Base-by-base conservation (phyloP, 2,329 filamentous ascomycete species). In the Penicillium polonicum region DNA sequence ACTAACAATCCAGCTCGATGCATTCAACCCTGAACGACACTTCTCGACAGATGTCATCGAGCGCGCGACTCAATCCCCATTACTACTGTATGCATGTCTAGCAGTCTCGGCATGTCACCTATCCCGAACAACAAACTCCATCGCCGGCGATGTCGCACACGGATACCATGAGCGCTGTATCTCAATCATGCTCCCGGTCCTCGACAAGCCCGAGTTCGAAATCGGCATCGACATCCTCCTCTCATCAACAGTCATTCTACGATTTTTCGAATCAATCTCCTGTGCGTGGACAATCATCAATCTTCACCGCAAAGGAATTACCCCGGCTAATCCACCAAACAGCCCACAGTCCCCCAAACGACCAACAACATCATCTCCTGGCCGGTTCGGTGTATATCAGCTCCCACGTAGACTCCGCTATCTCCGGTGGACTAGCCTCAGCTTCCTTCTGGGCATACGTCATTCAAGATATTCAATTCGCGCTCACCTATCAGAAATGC, bases 361-460 rank as follows among this genome's bases (percentile, higher is more conserved):
- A 74, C 50, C 66, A 65, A 4, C 71, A 73, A 39, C 69, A 70
- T 25, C 71, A 74, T 51, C 69, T 74, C 33, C 63, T 73, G 15
- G 71, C 71, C 17, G 71, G 71, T 8, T 74, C 71, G 0, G 71
- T 74, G 12, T 74, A 73, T 49, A 69, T 74, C 48, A 69, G 70
- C 48, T 70, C 71, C 2, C 71, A 72, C 21, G 65, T 72, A 2
- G 71, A 71, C 55, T 72, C 69, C 42, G 71, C 70, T 2, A 68
- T 70, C 31, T 70, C 69, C 5, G 67, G 67, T 7, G 70, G 70
- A 8, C 68, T 74, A 19, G 67, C 71, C 1, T 71, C 71, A 21
- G 69, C 71, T 25, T 72, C 71, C 0, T 74, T 74, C 58, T 74
- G 71, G 71, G 65, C 70, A 12, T 74, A 72, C 46, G 70, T 74